Base-by-base conservation (phyloP, 768 basidiomycete genomes). In the Agrocybe praecox region DNA sequence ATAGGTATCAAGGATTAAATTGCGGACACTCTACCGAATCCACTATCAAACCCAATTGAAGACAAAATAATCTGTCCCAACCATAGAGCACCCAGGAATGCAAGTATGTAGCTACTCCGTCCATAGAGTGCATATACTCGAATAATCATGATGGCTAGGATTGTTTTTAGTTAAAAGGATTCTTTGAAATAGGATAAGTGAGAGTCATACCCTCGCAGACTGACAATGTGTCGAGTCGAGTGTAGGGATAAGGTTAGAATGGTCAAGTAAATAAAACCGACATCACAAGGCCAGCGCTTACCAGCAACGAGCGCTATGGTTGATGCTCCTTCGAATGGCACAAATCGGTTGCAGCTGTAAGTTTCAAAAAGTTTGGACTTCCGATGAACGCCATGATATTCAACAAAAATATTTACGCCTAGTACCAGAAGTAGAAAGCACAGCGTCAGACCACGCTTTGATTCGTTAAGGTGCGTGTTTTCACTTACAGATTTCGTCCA, bases 101-200 rank as follows among this genome's bases (percentile, higher is more conserved):
- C 24, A 11, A 70, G 42, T n/a, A 72, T 42, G 22, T 47, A 17
- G 23, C 57, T 65, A 22, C 45, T 26, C 12, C 67, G 64, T 14
- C 61, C 60, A 47, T 70, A 72, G 7, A 72, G 55, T 2, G 71
- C 71, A 57, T 63, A 71, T 14, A 72, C 63, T 1, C 71, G 67
- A 14, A 72, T 60, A 26, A 72, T 70, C 71, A 72, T 71, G 24
- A 71, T 63, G 24, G 68, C 71, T 72, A 42, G 15, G n/a, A n/a
- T n/a, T n/a, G 17, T 11, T 18, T 22, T 6, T 2, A 34, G 12
- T 70, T 62, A 47, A 65, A 46, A n/a, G n/a, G n/a, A n/a, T n/a
- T n/a, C n/a, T n/a, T 11, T n/a, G 45, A 6, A 22, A n/a, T 22
- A 22, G 5, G 24, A 12, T 6, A 19, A 14, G 9, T 5, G 36